phyloP scores from a whole-genome alignment of 768 basidiomycete species.

The Hericium alpestre region DNA sequence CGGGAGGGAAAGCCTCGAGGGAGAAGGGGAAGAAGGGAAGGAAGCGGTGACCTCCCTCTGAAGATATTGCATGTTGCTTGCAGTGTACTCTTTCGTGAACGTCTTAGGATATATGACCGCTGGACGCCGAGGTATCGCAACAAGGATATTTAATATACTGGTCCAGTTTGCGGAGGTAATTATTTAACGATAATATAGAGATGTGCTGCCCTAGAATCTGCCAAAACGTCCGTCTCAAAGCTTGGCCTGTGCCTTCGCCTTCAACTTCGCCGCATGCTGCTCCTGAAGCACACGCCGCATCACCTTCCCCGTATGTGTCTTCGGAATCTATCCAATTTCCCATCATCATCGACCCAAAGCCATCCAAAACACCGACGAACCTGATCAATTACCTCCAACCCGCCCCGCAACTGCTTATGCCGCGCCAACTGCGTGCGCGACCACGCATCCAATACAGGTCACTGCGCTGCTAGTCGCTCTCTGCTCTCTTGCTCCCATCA shows the following conservation, averaged over 20 bases:
- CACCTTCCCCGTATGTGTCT: constrained; percentile 65
- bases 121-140: too few species aligned
- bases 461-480: too few species aligned
- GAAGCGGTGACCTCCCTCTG: background rate
- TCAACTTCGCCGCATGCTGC: background rate
- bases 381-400: constrained; percentile 53
- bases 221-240: background rate
- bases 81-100: too few species aligned
- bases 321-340: constrained; percentile 45
- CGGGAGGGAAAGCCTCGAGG: constrained; percentile 51
- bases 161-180: too few species aligned
- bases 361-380: constrained; percentile 22
- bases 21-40: constrained; percentile 21
- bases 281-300: constrained; percentile 56
- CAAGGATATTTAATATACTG: too few species aligned
- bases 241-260: background rate
- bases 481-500: too few species aligned
- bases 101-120: too few species aligned
- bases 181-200: too few species aligned
- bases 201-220: background rate
- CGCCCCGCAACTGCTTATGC: constrained; percentile 72
- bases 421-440: constrained; percentile 51
- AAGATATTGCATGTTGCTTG: too few species aligned
- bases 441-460: constrained; percentile 62
- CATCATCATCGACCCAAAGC: background rate